phyloP scores from a whole-genome alignment of 1,284 basidiomycete species.

The Trichosporon ovoides region DNA sequence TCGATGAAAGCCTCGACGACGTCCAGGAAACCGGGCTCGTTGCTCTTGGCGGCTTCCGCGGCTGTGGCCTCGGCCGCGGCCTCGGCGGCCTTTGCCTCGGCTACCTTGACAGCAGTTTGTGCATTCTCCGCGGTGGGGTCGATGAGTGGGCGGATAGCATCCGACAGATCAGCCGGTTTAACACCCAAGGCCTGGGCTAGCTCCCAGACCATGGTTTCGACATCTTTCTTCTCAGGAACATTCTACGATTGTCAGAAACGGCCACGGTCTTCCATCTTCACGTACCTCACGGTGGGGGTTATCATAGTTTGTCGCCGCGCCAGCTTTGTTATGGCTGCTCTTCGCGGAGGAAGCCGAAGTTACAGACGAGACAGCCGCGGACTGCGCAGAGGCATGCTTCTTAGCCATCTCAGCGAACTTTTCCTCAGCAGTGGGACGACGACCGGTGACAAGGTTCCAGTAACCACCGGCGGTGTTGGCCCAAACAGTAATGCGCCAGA shows the following conservation, averaged over 20 bases:
- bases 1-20: slow-evolving; percentile 46
- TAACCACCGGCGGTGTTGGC: slow-evolving; percentile 45
- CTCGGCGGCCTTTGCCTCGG: slow-evolving; percentile 29
- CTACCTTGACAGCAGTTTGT: slow-evolving; percentile 28
- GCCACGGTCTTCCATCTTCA: not conserved
- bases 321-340: not conserved
- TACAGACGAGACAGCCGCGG: not conserved
- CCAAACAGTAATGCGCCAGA: slow-evolving; percentile 46
- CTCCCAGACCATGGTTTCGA: slow-evolving; percentile 42
- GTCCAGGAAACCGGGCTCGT: slow-evolving; percentile 34
- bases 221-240: slow-evolving; percentile 18
- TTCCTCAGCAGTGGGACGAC: slow-evolving; percentile 14
- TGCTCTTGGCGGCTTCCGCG: slow-evolving; percentile 14
- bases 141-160: slow-evolving; percentile 44
- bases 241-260: not conserved
- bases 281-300: slow-evolving; percentile 1
- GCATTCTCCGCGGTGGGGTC: slow-evolving; percentile 47
- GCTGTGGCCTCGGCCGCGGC: slow-evolving; percentile 12
- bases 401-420: not conserved
- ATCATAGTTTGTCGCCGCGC: not conserved
- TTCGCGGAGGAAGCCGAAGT: not conserved
- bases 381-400: not conserved
- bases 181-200: slow-evolving; percentile 46
- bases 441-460: slow-evolving; percentile 46
- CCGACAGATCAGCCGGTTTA: slow-evolving; percentile 43